Percentiles rank a stretch among this genome's conserved stretches.
These are phyloP conservation scores for Linanthus parryae DNA, from an alignment of 148 eudicot genomes.

Conservation along the genomic window DNA sequence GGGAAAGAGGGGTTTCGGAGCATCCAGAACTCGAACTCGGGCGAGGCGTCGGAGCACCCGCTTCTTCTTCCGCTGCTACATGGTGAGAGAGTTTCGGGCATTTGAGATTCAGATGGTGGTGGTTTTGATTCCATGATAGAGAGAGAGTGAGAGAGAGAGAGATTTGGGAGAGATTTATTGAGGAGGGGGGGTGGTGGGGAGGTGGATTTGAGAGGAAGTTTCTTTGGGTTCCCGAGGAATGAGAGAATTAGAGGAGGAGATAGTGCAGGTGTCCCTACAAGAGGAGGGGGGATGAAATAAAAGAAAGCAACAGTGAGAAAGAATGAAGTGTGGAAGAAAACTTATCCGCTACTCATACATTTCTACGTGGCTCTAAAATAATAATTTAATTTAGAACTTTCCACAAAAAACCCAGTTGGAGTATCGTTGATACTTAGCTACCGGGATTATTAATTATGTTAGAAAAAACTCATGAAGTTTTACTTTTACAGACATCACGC, in stretches of 20 bases:
- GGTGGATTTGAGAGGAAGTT: slow-evolving; percentile 16
- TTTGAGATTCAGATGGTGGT: slow-evolving; percentile 8
- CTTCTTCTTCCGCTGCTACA: slow-evolving; percentile 25
- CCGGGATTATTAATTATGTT: too few species aligned
- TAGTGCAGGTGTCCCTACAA: slow-evolving; percentile 11
- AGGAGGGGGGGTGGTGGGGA: neutral
- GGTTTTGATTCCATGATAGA: slow-evolving; percentile 5
- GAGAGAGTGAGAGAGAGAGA: slow-evolving; percentile 9
- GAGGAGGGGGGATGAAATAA: neutral
- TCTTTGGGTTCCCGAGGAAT: too few species aligned
- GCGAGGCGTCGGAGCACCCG: slow-evolving; percentile 28
- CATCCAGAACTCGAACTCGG: slow-evolving; percentile 81
- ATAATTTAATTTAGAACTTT: too few species aligned
- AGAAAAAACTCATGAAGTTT: too few species aligned
- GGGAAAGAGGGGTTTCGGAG: slow-evolving; percentile 32
- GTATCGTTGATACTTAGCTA: too few species aligned
- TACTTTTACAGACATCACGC: too few species aligned
- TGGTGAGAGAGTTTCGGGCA: slow-evolving; percentile 18
- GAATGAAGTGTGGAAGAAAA: too few species aligned
- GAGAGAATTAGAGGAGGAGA: slow-evolving; percentile 6
- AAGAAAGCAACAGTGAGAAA: too few species aligned
- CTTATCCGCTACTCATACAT: too few species aligned
- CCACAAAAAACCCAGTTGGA: too few species aligned
- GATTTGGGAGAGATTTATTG: slow-evolving; percentile 2
- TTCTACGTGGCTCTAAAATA: too few species aligned